Conservation (phyloP, 2,329 filamentous ascomycete genomes). For the Aspergillus novofumigatus region DNA sequence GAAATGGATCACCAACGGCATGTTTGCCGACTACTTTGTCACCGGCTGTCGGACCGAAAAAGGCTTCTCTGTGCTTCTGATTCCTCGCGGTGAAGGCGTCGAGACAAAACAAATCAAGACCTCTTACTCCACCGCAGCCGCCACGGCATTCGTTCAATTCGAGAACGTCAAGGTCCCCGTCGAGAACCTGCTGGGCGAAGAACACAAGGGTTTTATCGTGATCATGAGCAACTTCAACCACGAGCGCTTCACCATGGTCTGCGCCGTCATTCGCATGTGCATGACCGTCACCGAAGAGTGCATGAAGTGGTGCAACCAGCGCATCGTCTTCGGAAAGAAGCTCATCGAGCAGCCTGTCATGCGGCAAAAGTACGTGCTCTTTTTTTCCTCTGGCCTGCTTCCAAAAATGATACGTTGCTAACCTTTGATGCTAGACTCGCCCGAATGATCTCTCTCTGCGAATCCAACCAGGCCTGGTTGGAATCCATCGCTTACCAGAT, state of each 20-base stretch:
- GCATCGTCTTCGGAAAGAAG: conserved; percentile 76
- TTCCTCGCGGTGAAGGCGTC: conserved; percentile 67
- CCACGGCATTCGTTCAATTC: conserved; percentile 75
- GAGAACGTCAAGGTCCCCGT: conserved; percentile 83
- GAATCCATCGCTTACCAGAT: conserved; percentile 84
- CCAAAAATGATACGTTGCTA: too few relatives aligned
- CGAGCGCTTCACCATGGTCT: conserved; percentile 73
- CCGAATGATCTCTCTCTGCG: conserved; percentile 78
- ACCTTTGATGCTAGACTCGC: conserved; percentile 53
- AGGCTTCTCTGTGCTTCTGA: conserved; percentile 71
- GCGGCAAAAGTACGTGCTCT: conserved; percentile 72
- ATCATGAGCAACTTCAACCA: conserved; percentile 89
- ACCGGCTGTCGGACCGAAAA: conserved; percentile 75
- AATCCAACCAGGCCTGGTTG: conserved; percentile 81
- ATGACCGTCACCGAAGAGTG: conserved; percentile 75
- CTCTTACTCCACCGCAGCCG: conserved; percentile 71
- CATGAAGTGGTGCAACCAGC: conserved; percentile 84
- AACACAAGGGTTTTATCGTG: conserved; percentile 81
- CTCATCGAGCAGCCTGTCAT: conserved; percentile 81
- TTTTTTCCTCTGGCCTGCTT: too few relatives aligned
- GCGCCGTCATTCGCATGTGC: conserved; percentile 60
- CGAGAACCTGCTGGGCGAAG: conserved; percentile 71
- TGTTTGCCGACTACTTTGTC: conserved; percentile 79
- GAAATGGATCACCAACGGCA: conserved; percentile 84
- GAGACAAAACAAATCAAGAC: conserved; percentile 61